Evolutionary conservation across 768 basidiomycete genomes (phyloP).

Genomic region (Russula virescens): DNA sequence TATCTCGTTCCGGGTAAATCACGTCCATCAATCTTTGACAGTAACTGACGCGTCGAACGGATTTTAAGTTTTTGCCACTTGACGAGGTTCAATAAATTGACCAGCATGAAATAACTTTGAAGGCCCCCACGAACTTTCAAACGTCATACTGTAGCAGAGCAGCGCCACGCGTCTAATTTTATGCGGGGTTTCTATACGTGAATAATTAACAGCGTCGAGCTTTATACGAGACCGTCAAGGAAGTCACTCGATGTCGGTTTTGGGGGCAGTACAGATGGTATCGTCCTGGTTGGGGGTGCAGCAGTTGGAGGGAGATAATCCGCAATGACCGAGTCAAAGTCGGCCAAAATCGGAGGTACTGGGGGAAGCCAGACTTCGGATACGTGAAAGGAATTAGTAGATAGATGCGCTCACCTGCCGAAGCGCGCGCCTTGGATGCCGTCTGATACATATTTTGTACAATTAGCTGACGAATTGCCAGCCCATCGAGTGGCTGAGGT

Average conservation of each 20-base stretch:
- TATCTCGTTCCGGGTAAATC: slow-evolving; percentile 81
- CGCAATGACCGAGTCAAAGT: slow-evolving; percentile 69
- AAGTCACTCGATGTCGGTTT: slow-evolving; percentile 19
- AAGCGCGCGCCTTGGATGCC: slow-evolving; percentile 44
- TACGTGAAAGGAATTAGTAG: neutral
- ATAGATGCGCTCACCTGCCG: slow-evolving; percentile 35
- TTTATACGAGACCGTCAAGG: slow-evolving; percentile 24
- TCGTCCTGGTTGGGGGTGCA: slow-evolving; percentile 17
- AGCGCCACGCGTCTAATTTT: slow-evolving; percentile 16
- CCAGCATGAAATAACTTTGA: neutral
- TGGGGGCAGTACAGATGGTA: slow-evolving; percentile 21
- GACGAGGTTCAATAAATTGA: slow-evolving; percentile 13
- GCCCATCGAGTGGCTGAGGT: slow-evolving; percentile 52
- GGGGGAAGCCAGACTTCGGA: slow-evolving; percentile 10
- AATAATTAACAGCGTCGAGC: neutral
- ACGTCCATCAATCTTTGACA: neutral
- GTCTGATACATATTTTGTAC: slow-evolving; percentile 53
- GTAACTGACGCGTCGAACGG: neutral
- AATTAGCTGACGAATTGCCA: slow-evolving; percentile 59
- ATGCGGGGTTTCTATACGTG: slow-evolving; percentile 9
- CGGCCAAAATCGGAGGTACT: slow-evolving; percentile 41
- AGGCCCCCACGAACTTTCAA: neutral
- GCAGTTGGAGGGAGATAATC: slow-evolving; percentile 55
- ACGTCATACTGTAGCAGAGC: neutral
- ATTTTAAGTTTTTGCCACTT: slow-evolving; percentile 16